Conservation (phyloP, 306 rosid genomes). For the Acmispon strigosus region DNA sequence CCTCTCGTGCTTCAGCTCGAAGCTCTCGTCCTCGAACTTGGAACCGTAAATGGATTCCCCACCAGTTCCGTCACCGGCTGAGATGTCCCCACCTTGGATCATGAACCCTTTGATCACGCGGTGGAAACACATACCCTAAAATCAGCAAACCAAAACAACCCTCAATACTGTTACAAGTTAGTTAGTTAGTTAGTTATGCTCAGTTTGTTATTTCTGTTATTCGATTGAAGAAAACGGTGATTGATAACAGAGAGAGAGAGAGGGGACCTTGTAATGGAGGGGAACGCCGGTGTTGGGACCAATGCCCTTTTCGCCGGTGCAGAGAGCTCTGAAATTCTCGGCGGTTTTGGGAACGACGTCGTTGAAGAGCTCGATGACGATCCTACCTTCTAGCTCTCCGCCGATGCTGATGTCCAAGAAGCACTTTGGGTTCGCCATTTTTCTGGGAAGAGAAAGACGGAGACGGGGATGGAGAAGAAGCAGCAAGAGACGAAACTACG, state of each 20-base stretch:
- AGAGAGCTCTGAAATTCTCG: constrained; percentile 68
- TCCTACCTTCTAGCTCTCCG: constrained; percentile 64
- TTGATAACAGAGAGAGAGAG: neutral
- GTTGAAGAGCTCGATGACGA: constrained; percentile 55
- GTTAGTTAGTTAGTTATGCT: no score
- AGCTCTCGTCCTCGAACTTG: constrained; percentile 63
- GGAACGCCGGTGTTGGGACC: constrained; percentile 42
- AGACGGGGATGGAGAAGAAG: neutral
- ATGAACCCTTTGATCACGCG: constrained; percentile 70
- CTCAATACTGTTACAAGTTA: no score
- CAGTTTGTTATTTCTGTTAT: no score
- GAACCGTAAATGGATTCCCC: constrained; percentile 71
- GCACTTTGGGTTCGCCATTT: constrained; percentile 55
- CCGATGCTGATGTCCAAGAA: constrained; percentile 55
- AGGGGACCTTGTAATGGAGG: constrained; percentile 63
- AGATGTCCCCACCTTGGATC: constrained; percentile 79
- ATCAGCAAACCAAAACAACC: neutral
- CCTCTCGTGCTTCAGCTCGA: constrained; percentile 71
- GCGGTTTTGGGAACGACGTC: constrained; percentile 77
- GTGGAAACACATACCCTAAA: constrained; percentile 49
- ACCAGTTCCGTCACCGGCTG: constrained; percentile 60
- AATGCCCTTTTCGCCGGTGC: constrained; percentile 67
- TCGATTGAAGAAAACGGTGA: neutral
- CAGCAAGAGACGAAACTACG: neutral
- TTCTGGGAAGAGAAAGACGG: neutral